A percentile compares a stretch with the other conserved stretches of the same genome.
Evolutionary conservation across 1,139 yeast genomes (phyloP).

Genomic region (Suhomyces wounanorum): DNA sequence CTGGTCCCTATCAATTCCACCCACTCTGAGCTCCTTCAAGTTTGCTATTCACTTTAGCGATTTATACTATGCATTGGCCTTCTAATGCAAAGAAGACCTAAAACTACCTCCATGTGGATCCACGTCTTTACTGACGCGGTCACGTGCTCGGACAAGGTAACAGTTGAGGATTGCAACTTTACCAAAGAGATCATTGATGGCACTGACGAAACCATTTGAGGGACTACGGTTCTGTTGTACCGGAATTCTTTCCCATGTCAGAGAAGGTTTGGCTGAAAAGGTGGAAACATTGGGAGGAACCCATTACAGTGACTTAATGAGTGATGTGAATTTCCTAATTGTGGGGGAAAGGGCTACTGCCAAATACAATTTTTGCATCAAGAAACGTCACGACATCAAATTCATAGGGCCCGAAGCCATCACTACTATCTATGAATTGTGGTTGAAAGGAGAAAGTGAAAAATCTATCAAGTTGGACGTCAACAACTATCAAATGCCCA

Average conservation of each 20-base stretch:
- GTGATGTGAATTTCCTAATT: constrained; percentile 64
- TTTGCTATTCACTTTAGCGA: no score
- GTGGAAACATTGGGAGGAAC: constrained; percentile 65
- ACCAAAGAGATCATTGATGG: not conserved
- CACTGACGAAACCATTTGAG: constrained; percentile 28
- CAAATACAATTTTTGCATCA: constrained; percentile 66
- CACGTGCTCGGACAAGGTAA: constrained; percentile 7
- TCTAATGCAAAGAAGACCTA: not conserved
- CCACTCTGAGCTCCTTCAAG: no score
- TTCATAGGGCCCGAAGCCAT: constrained; percentile 55
- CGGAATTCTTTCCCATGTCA: constrained; percentile 31
- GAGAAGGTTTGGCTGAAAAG: constrained; percentile 39
- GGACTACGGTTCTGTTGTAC: constrained; percentile 48
- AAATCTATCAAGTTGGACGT: constrained; percentile 19
- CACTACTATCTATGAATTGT: constrained; percentile 44
- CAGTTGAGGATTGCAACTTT: not conserved
- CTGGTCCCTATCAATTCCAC: no score
- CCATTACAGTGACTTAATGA: constrained; percentile 61
- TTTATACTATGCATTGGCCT: no score
- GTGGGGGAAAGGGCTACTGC: constrained; percentile 70
- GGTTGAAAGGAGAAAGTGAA: constrained; percentile 55
- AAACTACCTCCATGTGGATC: not conserved
- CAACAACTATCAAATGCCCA: constrained; percentile 33
- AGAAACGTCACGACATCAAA: constrained; percentile 57
- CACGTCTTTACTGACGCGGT: constrained; percentile 5